These are phyloP conservation scores for Cyclocybe cylindracea DNA, from an alignment of 768 basidiomycete genomes.

Conservation along the genomic window DNA sequence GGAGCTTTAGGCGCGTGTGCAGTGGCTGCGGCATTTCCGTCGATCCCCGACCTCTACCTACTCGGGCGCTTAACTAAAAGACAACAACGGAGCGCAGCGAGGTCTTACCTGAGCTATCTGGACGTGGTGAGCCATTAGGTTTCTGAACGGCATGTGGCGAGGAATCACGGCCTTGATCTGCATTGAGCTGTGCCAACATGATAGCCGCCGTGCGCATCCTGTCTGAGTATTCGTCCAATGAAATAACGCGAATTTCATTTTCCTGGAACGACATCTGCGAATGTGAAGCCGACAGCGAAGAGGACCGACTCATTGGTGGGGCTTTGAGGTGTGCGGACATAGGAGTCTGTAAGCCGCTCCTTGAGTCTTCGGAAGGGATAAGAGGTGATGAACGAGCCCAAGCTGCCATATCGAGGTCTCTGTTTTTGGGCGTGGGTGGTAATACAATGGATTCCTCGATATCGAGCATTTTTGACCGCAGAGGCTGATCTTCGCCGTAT, in stretches of 20 bases:
- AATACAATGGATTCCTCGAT: constrained; percentile 84
- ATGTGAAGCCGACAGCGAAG: constrained; percentile 10
- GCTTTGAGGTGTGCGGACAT: constrained; percentile 9
- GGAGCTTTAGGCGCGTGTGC: constrained; percentile 67
- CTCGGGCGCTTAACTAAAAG: not conserved
- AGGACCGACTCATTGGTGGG: constrained; percentile 15
- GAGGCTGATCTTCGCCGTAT: constrained; percentile 76
- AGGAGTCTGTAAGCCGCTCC: constrained; percentile 5
- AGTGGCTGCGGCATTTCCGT: constrained; percentile 27
- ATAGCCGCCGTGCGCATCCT: constrained; percentile 98
- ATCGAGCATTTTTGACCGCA: constrained; percentile 72
- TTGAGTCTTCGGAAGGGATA: constrained; percentile 32
- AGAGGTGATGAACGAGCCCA: constrained; percentile 71
- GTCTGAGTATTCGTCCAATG: constrained; percentile 96
- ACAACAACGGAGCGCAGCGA: constrained; percentile 11
- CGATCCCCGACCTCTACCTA: constrained; percentile 13
- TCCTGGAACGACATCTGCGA: constrained; percentile 10
- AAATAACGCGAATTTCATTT: constrained; percentile 45
- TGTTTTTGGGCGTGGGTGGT: constrained; percentile 83
- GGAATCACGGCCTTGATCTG: constrained; percentile 64
- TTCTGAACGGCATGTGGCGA: constrained; percentile 16
- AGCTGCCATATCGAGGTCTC: constrained; percentile 80
- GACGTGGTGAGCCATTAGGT: constrained; percentile 16
- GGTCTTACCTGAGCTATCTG: constrained; percentile 16
- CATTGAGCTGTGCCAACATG: constrained; percentile 96